These are phyloP conservation scores for Neurospora sp. DNA, from an alignment of 2,329 filamentous ascomycete genomes.

Conservation along the genomic window DNA sequence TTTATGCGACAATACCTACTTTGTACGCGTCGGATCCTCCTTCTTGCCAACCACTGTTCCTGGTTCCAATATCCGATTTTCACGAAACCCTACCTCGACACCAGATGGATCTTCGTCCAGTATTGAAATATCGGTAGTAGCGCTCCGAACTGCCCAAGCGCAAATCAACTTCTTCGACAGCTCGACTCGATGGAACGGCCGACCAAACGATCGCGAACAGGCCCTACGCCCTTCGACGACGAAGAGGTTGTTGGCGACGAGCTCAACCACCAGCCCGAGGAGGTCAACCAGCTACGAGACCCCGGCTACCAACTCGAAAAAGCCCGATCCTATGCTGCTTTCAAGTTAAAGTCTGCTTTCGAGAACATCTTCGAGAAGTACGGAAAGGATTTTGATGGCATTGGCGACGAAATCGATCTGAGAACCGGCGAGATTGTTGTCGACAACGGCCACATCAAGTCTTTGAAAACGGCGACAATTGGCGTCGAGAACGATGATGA, in stretches of 20 bases:
- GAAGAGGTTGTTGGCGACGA: conserved; percentile 33
- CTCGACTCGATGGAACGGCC: conserved; percentile 42
- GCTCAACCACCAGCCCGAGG: conserved; percentile 35
- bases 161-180: not conserved
- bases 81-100: not conserved
- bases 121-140: not conserved
- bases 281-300: conserved; percentile 38
- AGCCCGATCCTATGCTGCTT: conserved; percentile 56
- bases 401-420: conserved; percentile 86
- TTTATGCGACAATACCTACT: not conserved
- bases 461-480: conserved; percentile 25
- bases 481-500: conserved; percentile 11
- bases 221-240: conserved; percentile 28
- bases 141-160: not conserved
- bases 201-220: conserved; percentile 50
- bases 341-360: conserved; percentile 70
- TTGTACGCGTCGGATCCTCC: not conserved
- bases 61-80: not conserved
- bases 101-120: not conserved
- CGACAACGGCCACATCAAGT: conserved; percentile 74
- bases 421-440: conserved; percentile 73
- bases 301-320: conserved; percentile 48
- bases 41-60: not conserved
- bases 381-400: conserved; percentile 66
- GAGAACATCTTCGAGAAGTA: conserved; percentile 88